These are phyloP conservation scores for Zopfochytrium polystomum DNA, from an alignment of 371 early-diverging fungal genomes.

Conservation along the genomic window DNA sequence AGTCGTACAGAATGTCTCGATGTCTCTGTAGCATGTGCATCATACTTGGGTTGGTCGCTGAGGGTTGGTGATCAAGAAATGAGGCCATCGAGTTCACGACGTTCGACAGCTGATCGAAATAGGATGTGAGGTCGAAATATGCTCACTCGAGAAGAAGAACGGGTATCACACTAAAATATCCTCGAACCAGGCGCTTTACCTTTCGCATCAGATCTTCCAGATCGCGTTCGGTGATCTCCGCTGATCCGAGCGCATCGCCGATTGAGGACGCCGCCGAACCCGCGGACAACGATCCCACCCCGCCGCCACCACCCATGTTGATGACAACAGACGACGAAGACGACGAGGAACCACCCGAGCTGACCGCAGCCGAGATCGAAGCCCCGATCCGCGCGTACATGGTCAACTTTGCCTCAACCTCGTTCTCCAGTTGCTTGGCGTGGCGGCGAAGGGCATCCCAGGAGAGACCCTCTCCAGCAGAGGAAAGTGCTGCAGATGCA, in stretches of 20 bases:
- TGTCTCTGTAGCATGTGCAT: constrained; percentile 69
- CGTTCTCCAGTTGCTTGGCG: constrained; percentile 65
- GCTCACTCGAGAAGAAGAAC: background rate
- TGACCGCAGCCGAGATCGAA: constrained; percentile 7
- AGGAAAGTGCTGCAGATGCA: too few relatives aligned
- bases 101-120: constrained; percentile 49
- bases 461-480: too few relatives aligned
- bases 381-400: constrained; percentile 33
- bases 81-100: constrained; percentile 48
- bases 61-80: constrained; percentile 42
- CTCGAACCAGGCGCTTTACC: constrained; percentile 33
- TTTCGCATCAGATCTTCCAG: constrained; percentile 58
- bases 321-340: constrained; percentile 1
- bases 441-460: constrained; percentile 69
- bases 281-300: background rate
- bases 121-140: background rate
- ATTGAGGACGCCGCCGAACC: background rate
- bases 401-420: constrained; percentile 52
- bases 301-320: constrained; percentile 6
- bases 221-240: constrained; percentile 53
- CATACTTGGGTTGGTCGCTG: constrained; percentile 65
- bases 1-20: constrained; percentile 67
- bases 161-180: too few relatives aligned
- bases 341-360: constrained; percentile 5
- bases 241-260: constrained; percentile 7